Evolutionary conservation across 2,329 filamentous ascomycete species (phyloP), one percentile per base, ranked within the genome.

Genomic region (Geosmithia putterillii): DNA sequence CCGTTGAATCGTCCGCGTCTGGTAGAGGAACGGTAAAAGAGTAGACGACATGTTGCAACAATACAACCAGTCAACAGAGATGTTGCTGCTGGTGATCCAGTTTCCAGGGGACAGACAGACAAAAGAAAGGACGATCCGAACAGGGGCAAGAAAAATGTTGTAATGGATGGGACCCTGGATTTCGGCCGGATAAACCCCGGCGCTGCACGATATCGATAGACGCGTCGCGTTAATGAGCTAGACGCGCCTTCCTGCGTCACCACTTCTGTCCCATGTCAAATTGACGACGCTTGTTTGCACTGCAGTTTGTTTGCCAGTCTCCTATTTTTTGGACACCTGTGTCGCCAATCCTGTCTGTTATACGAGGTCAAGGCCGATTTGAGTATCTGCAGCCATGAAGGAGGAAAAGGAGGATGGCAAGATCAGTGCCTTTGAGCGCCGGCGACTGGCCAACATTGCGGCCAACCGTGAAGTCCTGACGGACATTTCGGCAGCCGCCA

Each of bases 381-480:
- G 38, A 32, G 10, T 4, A 6, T 32, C 15, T 32, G 4, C 3
- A 9, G 15, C 10, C 28, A 32, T 32, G 28, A 32, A 32, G 10
- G 28, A 63, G 15, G 65, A 60, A 19, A 63, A 69, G 36, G 60
- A 61, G 14, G 55, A 52, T 19, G 72, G 53, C 32, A 38, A 41
- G 10, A 67, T 94, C 52, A 94, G 85, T 61, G 86, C 87, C 35
- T 95, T 94, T 61, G 89, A 95, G 69, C 80, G 81, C 53, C 80
- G 86, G 51, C 75, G 89, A 1, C 75, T 86, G 15, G 86, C 88
- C 47, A 95, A 95, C 51, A 94, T 94, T 36, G 86, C 82, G 0
- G 81, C 85, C 43, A 92, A 94, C 52, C 83, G 90, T 60, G 86
- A 82, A 0, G 57, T 95, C 0, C 64, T 95, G 0, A 84, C 84